Percentiles rank a stretch among this genome's conserved stretches.
These are phyloP conservation scores for Crinitomyces ghanaensis DNA, from an alignment of 805 yeast species.

Conservation along the genomic window DNA sequence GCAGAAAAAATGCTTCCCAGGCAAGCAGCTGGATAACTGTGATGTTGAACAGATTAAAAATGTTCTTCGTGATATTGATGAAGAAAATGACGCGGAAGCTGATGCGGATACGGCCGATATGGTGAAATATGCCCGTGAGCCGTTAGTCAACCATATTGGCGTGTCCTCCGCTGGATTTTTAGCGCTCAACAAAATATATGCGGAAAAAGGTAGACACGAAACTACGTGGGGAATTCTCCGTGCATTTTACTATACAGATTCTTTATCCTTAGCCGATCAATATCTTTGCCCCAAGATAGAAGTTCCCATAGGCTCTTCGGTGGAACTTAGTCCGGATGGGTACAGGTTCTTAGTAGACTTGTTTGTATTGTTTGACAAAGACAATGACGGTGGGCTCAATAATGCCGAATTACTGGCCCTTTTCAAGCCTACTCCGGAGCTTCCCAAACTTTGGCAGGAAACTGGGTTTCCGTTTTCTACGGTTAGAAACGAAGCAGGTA, in stretches of 20 bases:
- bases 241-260: conserved; percentile 83
- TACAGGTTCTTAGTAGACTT: conserved; percentile 85
- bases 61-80: conserved; percentile 24
- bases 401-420: conserved; percentile 56
- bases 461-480: conserved; percentile 78
- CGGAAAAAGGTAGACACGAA: conserved; percentile 89
- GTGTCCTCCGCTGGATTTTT: conserved; percentile 68
- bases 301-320: conserved; percentile 25
- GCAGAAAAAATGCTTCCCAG: conserved; percentile 70
- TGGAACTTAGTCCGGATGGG: conserved; percentile 86
- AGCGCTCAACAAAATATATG: conserved; percentile 65
- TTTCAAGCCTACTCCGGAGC: conserved; percentile 86
- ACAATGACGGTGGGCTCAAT: conserved; percentile 91
- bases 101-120: conserved; percentile 9
- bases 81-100: conserved; percentile 19
- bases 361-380: conserved; percentile 79
- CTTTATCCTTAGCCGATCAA: conserved; percentile 70
- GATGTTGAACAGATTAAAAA: conserved; percentile 32
- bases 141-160: conserved; percentile 33
- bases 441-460: conserved; percentile 79
- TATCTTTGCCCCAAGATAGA: conserved; percentile 53
- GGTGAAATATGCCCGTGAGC: conserved; percentile 1
- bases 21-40: conserved; percentile 35
- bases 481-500: conserved; percentile 81
- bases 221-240: conserved; percentile 93